Evolutionary conservation across 805 yeast species (phyloP).

Genomic region (Ogataea philodendri): DNA sequence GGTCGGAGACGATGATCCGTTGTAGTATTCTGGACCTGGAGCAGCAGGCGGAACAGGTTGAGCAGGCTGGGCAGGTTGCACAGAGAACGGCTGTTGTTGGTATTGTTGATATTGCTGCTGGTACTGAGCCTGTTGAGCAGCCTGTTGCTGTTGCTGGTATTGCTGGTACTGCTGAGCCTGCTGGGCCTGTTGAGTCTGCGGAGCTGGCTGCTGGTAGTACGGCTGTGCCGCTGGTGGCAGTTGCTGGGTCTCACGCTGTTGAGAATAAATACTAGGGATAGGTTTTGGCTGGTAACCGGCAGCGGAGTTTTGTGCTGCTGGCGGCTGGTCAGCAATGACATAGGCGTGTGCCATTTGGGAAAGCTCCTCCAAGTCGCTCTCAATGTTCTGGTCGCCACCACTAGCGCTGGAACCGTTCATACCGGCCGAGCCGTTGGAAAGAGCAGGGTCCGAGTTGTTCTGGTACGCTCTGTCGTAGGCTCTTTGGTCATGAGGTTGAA

Average conservation of each 20-base stretch:
- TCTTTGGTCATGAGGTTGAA: conserved; percentile 2
- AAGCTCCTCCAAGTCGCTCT: conserved; percentile 33
- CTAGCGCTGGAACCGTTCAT: too few species aligned
- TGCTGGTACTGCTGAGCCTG: conserved; percentile 11
- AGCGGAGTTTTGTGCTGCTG: conserved; percentile 15
- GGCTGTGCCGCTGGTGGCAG: conserved; percentile 17
- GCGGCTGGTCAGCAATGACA: conserved; percentile 29
- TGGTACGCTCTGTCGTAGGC: conserved; percentile 5
- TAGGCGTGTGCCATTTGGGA: conserved; percentile 33
- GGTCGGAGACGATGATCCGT: conserved; percentile 31
- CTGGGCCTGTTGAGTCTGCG: conserved; percentile 9
- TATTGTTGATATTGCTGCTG: not conserved
- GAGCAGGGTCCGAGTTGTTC: conserved; percentile 14
- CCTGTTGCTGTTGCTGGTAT: conserved; percentile 6
- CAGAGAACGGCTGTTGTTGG: conserved; percentile 1
- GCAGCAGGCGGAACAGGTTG: not conserved
- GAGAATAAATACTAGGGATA: conserved; percentile 19
- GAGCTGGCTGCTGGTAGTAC: conserved; percentile 15
- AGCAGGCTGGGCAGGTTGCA: not conserved
- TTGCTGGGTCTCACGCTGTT: conserved; percentile 21
- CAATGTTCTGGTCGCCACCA: conserved; percentile 18
- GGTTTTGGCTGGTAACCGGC: conserved; percentile 23
- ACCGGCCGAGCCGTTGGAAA: too few species aligned
- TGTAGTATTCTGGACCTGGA: conserved; percentile 8
- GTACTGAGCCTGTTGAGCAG: conserved; percentile 1